Evolutionary conservation across 164 flowering plant species (phyloP).

Genomic region (Litsea cubeba): DNA sequence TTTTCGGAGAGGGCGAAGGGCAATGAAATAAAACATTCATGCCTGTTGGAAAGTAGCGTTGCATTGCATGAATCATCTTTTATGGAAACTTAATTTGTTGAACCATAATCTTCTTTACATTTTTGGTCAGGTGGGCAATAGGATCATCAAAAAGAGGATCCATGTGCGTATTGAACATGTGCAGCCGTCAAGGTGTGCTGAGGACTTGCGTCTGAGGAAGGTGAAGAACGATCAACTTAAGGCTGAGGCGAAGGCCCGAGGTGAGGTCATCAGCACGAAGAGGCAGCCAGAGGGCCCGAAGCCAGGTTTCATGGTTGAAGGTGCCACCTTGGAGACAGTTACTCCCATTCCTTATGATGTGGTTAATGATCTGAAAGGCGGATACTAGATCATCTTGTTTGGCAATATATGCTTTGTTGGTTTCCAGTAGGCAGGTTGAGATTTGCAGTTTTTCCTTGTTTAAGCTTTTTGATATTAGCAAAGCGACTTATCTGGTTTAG

Average conservation of each 20-base stretch:
- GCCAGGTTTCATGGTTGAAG: conserved; percentile 35
- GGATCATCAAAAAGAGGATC: conserved; percentile 30
- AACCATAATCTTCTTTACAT: too few relatives aligned
- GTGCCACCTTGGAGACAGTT: conserved; percentile 30
- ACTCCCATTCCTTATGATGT: conserved; percentile 35
- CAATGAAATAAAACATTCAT: too few relatives aligned
- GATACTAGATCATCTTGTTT: conserved; percentile 13
- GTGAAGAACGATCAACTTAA: conserved; percentile 23
- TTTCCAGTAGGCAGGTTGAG: too few relatives aligned
- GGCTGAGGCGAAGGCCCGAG: conserved; percentile 27
- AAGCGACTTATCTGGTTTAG: too few relatives aligned
- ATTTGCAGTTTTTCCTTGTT: too few relatives aligned
- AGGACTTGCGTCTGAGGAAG: conserved; percentile 24
- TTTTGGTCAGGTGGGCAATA: conserved; percentile 21
- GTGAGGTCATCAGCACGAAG: conserved; percentile 29
- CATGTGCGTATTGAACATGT: conserved; percentile 32
- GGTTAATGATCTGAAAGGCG: conserved; percentile 27
- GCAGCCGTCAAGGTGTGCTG: conserved; percentile 26
- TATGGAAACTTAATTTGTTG: too few relatives aligned
- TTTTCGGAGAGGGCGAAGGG: too few relatives aligned
- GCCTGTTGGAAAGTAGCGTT: too few relatives aligned
- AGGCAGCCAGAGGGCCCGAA: conserved; percentile 32
- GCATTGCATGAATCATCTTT: too few relatives aligned
- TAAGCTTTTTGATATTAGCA: too few relatives aligned
- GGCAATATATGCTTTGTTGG: too few relatives aligned